Conservation (phyloP, 768 basidiomycete genomes). For the Grammothele lineata region DNA sequence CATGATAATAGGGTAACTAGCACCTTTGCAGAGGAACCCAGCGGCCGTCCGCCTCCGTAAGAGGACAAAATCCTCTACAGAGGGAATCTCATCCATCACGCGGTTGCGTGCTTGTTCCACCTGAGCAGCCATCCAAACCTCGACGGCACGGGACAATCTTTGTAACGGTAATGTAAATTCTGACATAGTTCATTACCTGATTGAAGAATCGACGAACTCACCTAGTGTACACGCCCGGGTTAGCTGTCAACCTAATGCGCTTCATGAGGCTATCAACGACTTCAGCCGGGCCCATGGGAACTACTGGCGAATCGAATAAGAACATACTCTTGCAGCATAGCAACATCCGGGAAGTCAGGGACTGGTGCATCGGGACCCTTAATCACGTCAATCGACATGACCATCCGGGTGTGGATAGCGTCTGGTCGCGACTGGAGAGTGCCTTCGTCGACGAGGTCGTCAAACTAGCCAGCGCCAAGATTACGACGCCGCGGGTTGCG, state of each 20-base stretch:
- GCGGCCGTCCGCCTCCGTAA: slow-evolving; percentile 37
- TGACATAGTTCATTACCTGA: no score
- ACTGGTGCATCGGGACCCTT: slow-evolving; percentile 23
- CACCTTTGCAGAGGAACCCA: slow-evolving; percentile 34
- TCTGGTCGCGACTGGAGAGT: slow-evolving; percentile 32
- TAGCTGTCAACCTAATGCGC: slow-evolving; percentile 32
- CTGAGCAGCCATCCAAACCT: slow-evolving; percentile 34
- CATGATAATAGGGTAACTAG: background rate
- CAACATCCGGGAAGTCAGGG: slow-evolving; percentile 32
- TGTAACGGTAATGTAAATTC: background rate
- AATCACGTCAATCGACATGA: slow-evolving; percentile 27
- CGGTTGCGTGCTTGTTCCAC: slow-evolving; percentile 32
- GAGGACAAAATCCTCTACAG: slow-evolving; percentile 34
- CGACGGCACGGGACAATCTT: slow-evolving; percentile 33
- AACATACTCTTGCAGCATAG: slow-evolving; percentile 35
- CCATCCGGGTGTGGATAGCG: slow-evolving; percentile 28
- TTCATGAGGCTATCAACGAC: slow-evolving; percentile 23
- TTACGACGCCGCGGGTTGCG: no score
- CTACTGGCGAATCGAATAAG: slow-evolving; percentile 11
- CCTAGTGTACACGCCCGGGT: slow-evolving; percentile 32
- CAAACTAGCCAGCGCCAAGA: slow-evolving; percentile 23
- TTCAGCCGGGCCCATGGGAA: slow-evolving; percentile 3
- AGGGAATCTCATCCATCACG: slow-evolving; percentile 31
- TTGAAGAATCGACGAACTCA: slow-evolving; percentile 6
- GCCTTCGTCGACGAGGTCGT: slow-evolving; percentile 35